phyloP scores from a whole-genome alignment of 2,329 filamentous ascomycete genomes.

The Purpureocillium lavendulum region DNA sequence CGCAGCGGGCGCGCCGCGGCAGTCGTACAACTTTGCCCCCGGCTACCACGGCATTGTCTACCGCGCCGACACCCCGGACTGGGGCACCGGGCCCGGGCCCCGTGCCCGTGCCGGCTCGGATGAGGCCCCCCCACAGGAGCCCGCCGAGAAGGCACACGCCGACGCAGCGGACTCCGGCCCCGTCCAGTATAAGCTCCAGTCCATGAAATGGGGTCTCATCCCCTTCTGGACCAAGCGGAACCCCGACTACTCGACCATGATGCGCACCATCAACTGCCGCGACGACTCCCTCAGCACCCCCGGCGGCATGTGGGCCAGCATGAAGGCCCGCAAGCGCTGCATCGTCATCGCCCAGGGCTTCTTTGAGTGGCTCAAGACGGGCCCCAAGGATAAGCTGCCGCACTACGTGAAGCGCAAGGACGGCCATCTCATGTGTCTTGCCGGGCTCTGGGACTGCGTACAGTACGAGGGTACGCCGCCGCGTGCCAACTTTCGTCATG shows the following conservation, averaged over 20 bases:
- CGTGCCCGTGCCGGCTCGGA: background rate
- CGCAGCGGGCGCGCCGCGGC: slow-evolving; percentile 48
- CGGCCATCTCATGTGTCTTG: slow-evolving; percentile 77
- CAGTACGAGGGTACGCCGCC: slow-evolving; percentile 58
- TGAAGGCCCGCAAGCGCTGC: slow-evolving; percentile 86
- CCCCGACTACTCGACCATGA: slow-evolving; percentile 65
- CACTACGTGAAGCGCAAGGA: slow-evolving; percentile 79
- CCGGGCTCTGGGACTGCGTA: slow-evolving; percentile 86
- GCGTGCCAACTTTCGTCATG: background rate
- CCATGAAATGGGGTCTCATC: slow-evolving; percentile 93
- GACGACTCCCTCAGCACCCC: slow-evolving; percentile 73
- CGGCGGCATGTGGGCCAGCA: slow-evolving; percentile 81
- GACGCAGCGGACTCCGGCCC: background rate
- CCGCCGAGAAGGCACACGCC: background rate
- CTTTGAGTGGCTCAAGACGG: slow-evolving; percentile 89
- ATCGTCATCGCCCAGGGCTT: slow-evolving; percentile 86
- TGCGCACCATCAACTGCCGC: slow-evolving; percentile 92
- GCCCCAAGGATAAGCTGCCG: slow-evolving; percentile 68
- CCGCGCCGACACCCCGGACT: slow-evolving; percentile 61
- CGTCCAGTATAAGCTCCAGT: slow-evolving; percentile 71
- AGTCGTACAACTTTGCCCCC: slow-evolving; percentile 89
- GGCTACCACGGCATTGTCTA: slow-evolving; percentile 82
- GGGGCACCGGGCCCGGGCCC: slow-evolving; percentile 38
- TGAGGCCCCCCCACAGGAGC: background rate
- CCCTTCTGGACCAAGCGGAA: slow-evolving; percentile 88